Evolutionary conservation across 192 early-diverging fungal genomes (phyloP).

Genomic region (Coemansia aciculifera): DNA sequence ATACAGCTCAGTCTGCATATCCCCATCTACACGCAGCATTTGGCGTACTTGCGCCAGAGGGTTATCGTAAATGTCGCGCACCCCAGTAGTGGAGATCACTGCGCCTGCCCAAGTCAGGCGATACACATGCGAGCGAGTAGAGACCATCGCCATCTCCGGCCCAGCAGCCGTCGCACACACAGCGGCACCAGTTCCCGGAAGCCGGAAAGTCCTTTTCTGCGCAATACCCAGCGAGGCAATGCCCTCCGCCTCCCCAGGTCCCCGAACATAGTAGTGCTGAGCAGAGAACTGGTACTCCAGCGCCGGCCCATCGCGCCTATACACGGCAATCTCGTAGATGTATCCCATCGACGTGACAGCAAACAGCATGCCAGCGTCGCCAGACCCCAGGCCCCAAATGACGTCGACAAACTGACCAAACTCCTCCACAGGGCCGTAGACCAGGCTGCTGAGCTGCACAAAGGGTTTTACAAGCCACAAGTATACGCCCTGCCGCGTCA

Average conservation of each 20-base stretch:
- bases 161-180: slow-evolving; percentile 26
- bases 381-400: slow-evolving; percentile 22
- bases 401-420: slow-evolving; percentile 45
- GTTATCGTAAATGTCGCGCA: slow-evolving; percentile 17
- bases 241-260: slow-evolving; percentile 48
- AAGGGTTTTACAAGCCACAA: slow-evolving; percentile 50
- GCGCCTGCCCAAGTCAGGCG: slow-evolving; percentile 34
- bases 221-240: slow-evolving; percentile 27
- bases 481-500: slow-evolving; percentile 37
- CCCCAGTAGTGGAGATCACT: slow-evolving; percentile 13
- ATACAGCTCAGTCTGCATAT: slow-evolving; percentile 15
- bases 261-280: slow-evolving; percentile 49
- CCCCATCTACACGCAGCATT: slow-evolving; percentile 10
- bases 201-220: slow-evolving; percentile 34
- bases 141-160: slow-evolving; percentile 19
- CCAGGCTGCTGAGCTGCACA: slow-evolving; percentile 40
- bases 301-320: slow-evolving; percentile 15
- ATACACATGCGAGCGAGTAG: slow-evolving; percentile 25
- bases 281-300: slow-evolving; percentile 43
- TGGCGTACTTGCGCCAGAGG: slow-evolving; percentile 22
- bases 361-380: slow-evolving; percentile 27
- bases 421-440: slow-evolving; percentile 27
- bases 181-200: slow-evolving; percentile 23
- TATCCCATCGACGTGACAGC: slow-evolving; percentile 30
- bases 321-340: slow-evolving; percentile 41